Evolutionary conservation across 495 filamentous ascomycete species (phyloP).

Genomic region (Penicillium angulare): DNA sequence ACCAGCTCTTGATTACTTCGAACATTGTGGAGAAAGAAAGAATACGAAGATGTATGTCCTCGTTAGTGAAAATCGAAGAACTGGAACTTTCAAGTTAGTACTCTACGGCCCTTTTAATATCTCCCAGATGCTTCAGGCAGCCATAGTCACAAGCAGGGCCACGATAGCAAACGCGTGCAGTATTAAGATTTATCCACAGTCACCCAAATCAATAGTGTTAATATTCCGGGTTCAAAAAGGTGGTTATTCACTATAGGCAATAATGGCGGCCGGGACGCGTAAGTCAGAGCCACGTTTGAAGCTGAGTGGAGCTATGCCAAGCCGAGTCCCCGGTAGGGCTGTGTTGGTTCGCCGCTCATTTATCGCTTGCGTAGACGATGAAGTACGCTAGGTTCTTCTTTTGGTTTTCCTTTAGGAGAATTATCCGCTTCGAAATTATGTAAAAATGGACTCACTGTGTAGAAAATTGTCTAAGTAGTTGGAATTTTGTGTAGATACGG

Average conservation of each 20-base stretch:
- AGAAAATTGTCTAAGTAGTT: too few relatives aligned
- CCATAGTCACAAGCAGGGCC: background rate
- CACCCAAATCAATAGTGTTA: background rate
- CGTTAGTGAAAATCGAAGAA: background rate
- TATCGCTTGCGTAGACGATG: conserved; percentile 6
- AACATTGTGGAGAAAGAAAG: conserved; percentile 5
- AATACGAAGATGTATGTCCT: background rate
- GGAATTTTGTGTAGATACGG: too few relatives aligned
- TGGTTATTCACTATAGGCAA: background rate
- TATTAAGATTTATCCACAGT: background rate
- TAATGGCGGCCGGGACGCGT: conserved; percentile 3
- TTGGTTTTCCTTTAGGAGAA: background rate
- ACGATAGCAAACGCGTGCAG: background rate
- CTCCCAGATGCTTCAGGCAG: background rate
- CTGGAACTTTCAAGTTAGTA: background rate
- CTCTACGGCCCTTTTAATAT: background rate
- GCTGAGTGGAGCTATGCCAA: conserved; percentile 1
- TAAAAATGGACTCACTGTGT: background rate
- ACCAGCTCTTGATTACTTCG: conserved; percentile 4
- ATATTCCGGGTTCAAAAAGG: background rate
- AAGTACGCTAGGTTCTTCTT: background rate
- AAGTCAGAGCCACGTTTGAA: conserved; percentile 6
- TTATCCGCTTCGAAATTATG: too few relatives aligned
- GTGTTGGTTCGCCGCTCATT: conserved; percentile 2
- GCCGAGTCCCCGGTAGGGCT: conserved; percentile 8